These are phyloP conservation scores for Elsinoe ampelina DNA, from an alignment of 2,329 filamentous ascomycete genomes.

Conservation along the genomic window DNA sequence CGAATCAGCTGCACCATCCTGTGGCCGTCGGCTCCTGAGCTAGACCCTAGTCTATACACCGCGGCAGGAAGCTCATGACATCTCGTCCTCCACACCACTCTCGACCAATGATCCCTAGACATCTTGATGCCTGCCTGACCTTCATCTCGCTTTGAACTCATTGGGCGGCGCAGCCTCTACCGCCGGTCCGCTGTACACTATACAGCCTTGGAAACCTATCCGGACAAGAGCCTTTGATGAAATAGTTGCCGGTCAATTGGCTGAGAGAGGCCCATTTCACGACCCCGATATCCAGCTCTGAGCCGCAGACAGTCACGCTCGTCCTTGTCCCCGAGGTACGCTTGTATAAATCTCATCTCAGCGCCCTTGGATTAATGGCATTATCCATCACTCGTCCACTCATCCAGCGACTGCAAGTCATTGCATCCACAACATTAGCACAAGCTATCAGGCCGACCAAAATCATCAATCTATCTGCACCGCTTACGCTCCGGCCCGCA, in stretches of 20 bases:
- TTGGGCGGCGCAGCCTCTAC: not conserved
- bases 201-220: not conserved
- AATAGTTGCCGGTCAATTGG: not conserved
- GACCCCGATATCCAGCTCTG: not conserved
- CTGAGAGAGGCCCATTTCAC: not conserved
- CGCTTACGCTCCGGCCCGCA: not conserved
- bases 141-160: not conserved
- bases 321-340: not conserved
- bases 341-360: not conserved
- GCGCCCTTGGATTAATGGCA: not conserved
- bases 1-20: slow-evolving; percentile 5
- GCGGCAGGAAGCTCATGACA: slow-evolving; percentile 3
- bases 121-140: not conserved
- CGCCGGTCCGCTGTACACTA: not conserved
- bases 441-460: not conserved
- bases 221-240: not conserved
- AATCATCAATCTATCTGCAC: not conserved
- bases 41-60: not conserved
- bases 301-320: not conserved
- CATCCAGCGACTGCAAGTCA: not conserved
- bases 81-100: not conserved
- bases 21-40: slow-evolving; percentile 6
- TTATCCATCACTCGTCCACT: not conserved
- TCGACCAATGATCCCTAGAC: not conserved
- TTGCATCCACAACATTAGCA: not conserved